phyloP scores from a whole-genome alignment of 257 asterid species.

The Paraleonurus japonicus region DNA sequence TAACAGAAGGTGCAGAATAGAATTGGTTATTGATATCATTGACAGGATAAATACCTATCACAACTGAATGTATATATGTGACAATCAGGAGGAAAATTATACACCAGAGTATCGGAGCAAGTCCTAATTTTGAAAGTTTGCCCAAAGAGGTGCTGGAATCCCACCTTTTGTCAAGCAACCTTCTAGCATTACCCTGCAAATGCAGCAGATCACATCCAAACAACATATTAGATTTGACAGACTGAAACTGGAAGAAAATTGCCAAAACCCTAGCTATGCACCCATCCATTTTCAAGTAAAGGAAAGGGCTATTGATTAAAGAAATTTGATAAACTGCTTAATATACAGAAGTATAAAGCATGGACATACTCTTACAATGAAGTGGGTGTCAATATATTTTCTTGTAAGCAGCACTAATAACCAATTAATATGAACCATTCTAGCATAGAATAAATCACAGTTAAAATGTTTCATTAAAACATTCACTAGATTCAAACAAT shows the following conservation, averaged over 20 bases:
- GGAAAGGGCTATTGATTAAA: neutral
- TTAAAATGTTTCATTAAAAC: neutral
- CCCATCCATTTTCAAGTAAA: neutral
- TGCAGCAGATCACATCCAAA: constrained; percentile 26
- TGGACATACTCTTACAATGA: neutral
- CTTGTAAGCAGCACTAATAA: constrained; percentile 3
- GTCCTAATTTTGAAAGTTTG: constrained; percentile 79
- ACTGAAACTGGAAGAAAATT: constrained; percentile 1
- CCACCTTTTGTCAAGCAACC: constrained; percentile 73
- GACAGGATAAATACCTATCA: constrained; percentile 54
- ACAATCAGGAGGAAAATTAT: constrained; percentile 63
- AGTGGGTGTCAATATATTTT: neutral
- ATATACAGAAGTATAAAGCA: neutral
- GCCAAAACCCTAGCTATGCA: neutral
- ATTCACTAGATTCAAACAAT: constrained; percentile 12
- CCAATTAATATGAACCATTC: constrained; percentile 7
- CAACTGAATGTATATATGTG: constrained; percentile 71
- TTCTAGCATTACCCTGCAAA: constrained; percentile 90
- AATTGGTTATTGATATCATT: constrained; percentile 6
- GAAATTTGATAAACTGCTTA: constrained; percentile 2
- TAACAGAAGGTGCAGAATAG: neutral
- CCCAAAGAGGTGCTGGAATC: constrained; percentile 74
- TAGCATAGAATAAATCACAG: neutral
- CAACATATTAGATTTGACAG: neutral
- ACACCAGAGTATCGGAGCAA: constrained; percentile 93